Evolutionary conservation across 2,329 filamentous ascomycete species (phyloP).

Genomic region (Neodidymelliopsis sp.): DNA sequence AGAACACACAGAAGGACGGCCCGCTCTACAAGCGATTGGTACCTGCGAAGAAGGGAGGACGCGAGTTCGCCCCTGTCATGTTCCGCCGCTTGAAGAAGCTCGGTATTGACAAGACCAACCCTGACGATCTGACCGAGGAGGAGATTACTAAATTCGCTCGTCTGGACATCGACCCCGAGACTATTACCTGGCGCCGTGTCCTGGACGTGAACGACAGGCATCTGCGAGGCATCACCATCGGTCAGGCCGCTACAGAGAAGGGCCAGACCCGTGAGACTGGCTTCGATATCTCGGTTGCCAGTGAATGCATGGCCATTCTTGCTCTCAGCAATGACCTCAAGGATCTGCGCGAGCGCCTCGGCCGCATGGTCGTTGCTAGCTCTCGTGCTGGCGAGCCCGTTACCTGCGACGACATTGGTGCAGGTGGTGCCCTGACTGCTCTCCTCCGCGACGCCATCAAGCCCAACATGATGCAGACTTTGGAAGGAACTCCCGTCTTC

Average conservation of each 20-base stretch:
- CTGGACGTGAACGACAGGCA: conserved; percentile 97
- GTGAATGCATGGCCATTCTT: conserved; percentile 97
- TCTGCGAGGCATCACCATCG: conserved; percentile 86
- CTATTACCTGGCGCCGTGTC: conserved; percentile 96
- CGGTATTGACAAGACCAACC: conserved; percentile 93
- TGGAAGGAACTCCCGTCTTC: conserved; percentile 96
- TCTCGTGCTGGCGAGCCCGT: conserved; percentile 87
- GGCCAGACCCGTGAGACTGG: conserved; percentile 87
- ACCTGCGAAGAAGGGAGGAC: conserved; percentile 86
- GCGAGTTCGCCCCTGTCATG: conserved; percentile 88
- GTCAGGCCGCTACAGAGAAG: conserved; percentile 88
- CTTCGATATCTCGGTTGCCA: conserved; percentile 97
- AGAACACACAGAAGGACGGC: conserved; percentile 91
- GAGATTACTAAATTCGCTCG: conserved; percentile 90
- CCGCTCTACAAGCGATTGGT: conserved; percentile 88
- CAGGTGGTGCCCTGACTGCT: conserved; percentile 88
- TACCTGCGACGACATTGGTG: conserved; percentile 94
- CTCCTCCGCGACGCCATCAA: conserved; percentile 99
- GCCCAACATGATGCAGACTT: conserved; percentile 97
- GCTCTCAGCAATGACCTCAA: conserved; percentile 86
- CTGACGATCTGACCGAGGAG: conserved; percentile 86
- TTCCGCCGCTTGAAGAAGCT: conserved; percentile 93
- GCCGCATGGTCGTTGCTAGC: conserved; percentile 93
- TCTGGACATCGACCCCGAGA: conserved; percentile 93
- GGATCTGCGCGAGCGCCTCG: conserved; percentile 92